Percentiles rank a stretch among this genome's conserved stretches.
Evolutionary conservation across 148 eudicot genomes (phyloP).

Genomic region (Fagopyrum esculentum): DNA sequence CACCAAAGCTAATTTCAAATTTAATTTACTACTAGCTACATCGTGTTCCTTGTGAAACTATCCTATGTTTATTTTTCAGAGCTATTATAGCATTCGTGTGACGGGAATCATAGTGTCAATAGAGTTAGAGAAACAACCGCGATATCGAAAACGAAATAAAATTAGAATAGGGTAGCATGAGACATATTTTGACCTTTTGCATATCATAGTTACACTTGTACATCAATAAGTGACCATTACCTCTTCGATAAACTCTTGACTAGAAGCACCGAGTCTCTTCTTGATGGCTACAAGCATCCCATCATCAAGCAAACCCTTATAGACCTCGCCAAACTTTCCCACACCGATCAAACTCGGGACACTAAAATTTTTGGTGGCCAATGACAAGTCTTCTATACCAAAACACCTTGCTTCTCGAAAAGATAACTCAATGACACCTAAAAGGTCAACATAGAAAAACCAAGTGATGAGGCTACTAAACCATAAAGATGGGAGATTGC

Average conservation of each 20-base stretch:
- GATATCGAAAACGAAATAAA: background rate
- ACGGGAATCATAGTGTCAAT: background rate
- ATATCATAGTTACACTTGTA: background rate
- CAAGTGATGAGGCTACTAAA: background rate
- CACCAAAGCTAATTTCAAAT: background rate
- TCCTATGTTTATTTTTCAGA: background rate
- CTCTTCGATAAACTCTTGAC: constrained; percentile 82
- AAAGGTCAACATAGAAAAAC: background rate
- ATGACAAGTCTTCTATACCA: constrained; percentile 58
- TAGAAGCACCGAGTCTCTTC: constrained; percentile 59
- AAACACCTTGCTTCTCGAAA: constrained; percentile 76
- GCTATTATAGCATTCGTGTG: background rate
- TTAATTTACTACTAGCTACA: background rate
- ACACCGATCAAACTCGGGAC: constrained; percentile 78
- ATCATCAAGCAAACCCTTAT: constrained; percentile 86
- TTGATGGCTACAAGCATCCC: constrained; percentile 92
- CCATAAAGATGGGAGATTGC: background rate
- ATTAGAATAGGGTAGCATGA: background rate
- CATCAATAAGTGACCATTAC: constrained; percentile 29
- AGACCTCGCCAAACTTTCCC: constrained; percentile 95
- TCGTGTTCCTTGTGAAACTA: background rate
- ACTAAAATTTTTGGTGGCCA: constrained; percentile 65
- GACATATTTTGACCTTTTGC: background rate
- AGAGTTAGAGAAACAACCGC: background rate
- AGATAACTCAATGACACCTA: constrained; percentile 49